These are phyloP conservation scores for Colletotrichum musicola DNA, from an alignment of 2,329 filamentous ascomycete species.

Conservation along the genomic window DNA sequence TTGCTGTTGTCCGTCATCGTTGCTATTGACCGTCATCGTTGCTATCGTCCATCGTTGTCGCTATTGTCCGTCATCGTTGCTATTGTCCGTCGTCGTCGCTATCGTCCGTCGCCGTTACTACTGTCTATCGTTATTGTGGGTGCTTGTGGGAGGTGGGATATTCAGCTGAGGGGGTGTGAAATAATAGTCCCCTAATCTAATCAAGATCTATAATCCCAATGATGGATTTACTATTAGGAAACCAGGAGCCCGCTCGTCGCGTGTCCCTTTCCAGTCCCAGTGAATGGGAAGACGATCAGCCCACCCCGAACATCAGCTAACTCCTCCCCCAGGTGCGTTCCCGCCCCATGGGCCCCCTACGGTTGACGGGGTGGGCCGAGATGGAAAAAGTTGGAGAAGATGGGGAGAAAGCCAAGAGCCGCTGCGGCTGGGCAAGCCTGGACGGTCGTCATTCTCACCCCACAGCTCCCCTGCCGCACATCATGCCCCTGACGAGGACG, in stretches of 20 bases:
- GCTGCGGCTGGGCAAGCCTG: not conserved
- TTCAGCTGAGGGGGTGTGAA: no score
- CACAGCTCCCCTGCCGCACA: constrained; percentile 14
- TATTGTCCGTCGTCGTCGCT: no score
- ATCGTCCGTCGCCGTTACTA: no score
- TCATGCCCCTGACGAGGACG: not conserved
- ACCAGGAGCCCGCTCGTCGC: not conserved
- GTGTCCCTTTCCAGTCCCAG: not conserved
- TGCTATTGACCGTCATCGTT: no score
- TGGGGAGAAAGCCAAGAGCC: not conserved
- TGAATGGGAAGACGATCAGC: constrained; percentile 7
- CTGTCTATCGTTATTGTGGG: no score
- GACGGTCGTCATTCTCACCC: constrained; percentile 29
- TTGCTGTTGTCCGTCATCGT: no score
- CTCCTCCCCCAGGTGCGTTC: not conserved
- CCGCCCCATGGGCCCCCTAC: not conserved
- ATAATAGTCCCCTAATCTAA: no score
- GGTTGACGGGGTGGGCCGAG: constrained; percentile 2
- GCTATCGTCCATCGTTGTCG: no score
- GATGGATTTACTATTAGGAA: not conserved
- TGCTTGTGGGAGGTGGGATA: no score
- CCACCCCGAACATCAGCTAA: constrained; percentile 9
- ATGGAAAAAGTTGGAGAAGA: not conserved
- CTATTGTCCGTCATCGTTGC: no score
- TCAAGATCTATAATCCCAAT: not conserved